Base-by-base conservation (phyloP, 1,139 yeast genomes). In the Debaryomyces fabryi region DNA sequence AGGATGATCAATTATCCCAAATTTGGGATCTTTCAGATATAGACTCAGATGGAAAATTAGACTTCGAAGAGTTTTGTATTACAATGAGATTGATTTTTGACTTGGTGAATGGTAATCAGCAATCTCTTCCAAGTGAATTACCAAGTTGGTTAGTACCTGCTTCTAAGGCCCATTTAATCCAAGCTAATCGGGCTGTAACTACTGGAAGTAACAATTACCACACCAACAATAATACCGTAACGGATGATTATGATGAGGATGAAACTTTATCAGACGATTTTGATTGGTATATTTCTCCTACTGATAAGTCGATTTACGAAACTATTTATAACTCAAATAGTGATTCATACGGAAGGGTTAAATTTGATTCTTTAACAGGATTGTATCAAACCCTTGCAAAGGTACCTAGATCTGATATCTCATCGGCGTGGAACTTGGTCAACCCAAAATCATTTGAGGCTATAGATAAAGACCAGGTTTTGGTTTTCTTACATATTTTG, bases 81-180 rank as follows among this genome's bases (percentile, higher is more conserved):
- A 93, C 98, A 49, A 95, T 93, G 99, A 79, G 97, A 56, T 78
- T 93, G 52, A 88, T 92, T 44, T 95, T 91, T 65, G 99, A 93
- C 66, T 69, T 87, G 61, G 93, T 93, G 44, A 91, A 92, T 67
- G 91, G 92, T 25, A 85, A 83, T 39, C 74, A 79, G 44, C 65
- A 76, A 8, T 69, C 72, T 18, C 76, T 92, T 6, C 99, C 99
- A 1, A 66, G 71, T 20, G 77, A 78, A 45, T 76, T 93, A 49
- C 99, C 99, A 2, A 83, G 81, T 38, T 92, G 98, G 98, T 80
- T 95, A 54, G 80, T 93, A 51, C 99, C 99, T 1, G 85, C 93
- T 5, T 83, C 91, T 43, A 93, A 93, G 62, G 83, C 86, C 21
- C 96, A 90, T 59, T 72, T 95, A 54, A 82, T 92, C 48, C 87